Evolutionary conservation across 1,284 basidiomycete species (phyloP), one percentile per base, ranked within the genome.

Genomic region (Ustilago esculenta): DNA sequence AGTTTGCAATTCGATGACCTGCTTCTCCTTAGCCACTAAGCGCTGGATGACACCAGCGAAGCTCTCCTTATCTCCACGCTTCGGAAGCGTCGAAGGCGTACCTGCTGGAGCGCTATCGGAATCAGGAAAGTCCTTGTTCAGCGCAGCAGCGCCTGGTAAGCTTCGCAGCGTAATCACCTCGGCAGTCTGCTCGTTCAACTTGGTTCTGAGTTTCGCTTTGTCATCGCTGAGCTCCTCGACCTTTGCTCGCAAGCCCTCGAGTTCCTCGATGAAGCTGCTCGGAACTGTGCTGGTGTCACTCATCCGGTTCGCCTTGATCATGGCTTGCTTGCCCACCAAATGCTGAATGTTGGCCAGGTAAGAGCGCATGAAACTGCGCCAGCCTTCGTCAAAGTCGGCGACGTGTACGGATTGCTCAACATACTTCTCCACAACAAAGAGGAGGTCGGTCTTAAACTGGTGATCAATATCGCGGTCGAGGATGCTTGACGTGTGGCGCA

Each of bases 11-110:
- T 89, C 87, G 7, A 88, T 80, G 2, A 92, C 90, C 79, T 92
- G 88, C 77, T 90, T 92, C 83, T 94, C 92, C 80, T 92, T 93
- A 75, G 89, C 87, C 4, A 90, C 87, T 7, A 94, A 84, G 8
- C 90, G 87, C 76, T 92, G 90, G 11, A 93, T 88, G n/a, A 94
- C 80, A 2, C 90, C 90, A 67, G 89, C 87, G 58, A 91, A 86
- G 70, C 86, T 88, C 86, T 76, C 75, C 35, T 61, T 69, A 29
- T 75, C 67, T 20, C 67, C 65, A 6, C 60, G 51, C 42, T 59
- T 66, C 5, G 71, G 63, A 14, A 66, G 46, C 9, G 60, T 65
- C 12, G 59, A 56, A 1, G 59, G 66, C 17, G 36, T 14, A 11
- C 46, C 55, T 1, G 54, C 9, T 1, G 47, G 34, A 1, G 45